Evolutionary conservation across 129 eudicot species (phyloP), one percentile per base, ranked within the genome.

Genomic region (carrot (Daucus carota)): DNA sequence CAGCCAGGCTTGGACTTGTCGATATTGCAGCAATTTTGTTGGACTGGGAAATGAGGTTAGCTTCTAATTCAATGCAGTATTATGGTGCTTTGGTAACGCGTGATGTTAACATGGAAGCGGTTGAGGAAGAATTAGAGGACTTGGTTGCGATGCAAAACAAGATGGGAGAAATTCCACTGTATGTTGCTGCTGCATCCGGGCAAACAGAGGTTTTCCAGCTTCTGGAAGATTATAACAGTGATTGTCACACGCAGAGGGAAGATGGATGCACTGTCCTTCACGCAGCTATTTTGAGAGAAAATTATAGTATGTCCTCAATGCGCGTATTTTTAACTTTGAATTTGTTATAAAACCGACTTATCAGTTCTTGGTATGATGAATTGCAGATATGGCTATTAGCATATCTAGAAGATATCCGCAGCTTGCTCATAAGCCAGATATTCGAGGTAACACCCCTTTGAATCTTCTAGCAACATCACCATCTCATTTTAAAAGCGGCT

Each of bases 261-360:
- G 78, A 75, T 36, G 52, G 70, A 13, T 50, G 78, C 70, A 75
- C 38, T 54, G 70, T 57, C 38, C 69, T 75, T 75, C 78, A 75
- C 40, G 78, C 78, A 52, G 69, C 43, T 24, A 34, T 75, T 11
- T 4, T 36, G 32, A 70, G 70, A 50, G 48, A 62, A 75, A 22
- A 75, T 75, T 75, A 75, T 28, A 3, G 78, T 75, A 75, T 3
- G 69, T 75, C 36, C 18, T 50, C 32, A 7, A 6, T 5, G 5
- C 4, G 40, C 40, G n/a, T n/a, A n/a, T n/a, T n/a, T n/a, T n/a
- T n/a, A n/a, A n/a, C n/a, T n/a, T n/a, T n/a, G n/a, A n/a, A n/a
- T n/a, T n/a, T n/a, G n/a, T n/a, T 40, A 40, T 5, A 40, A 5
- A 40, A 40, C 4, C 8, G 43, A 40, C 43, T 40, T 40, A 40